Evolutionary conservation across 1,284 basidiomycete genomes (phyloP), one percentile per base, ranked within the genome.

Genomic region (Ceratobasidium sp.): DNA sequence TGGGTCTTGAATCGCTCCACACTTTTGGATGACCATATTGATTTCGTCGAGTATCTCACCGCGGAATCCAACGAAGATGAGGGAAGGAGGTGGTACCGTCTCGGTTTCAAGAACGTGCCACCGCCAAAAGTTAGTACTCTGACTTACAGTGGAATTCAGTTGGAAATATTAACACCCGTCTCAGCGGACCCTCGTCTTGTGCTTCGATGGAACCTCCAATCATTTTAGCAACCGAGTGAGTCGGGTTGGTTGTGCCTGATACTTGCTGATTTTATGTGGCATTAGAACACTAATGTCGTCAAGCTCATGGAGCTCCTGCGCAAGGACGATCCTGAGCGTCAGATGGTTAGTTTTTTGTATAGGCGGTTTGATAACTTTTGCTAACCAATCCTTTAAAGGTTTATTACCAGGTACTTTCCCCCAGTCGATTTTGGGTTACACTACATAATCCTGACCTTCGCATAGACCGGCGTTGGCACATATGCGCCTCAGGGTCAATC

Each of bases 161-260:
- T n/a, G n/a, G n/a, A n/a, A 1, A 35, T 20, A n/a, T 13, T 20
- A 15, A 45, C 13, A 3, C 4, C 40, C 17, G 12, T 1, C 40
- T 22, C 3, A 55, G 53, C 35, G 53, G 53, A 71, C 69, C 0
- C 55, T 73, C 15, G 56, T 73, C 20, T 49, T 73, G 27, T 73
- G 71, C 53, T 73, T 73, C 32, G 72, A 73, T 25, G 72, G 72
- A 4, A 73, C 72, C n/a, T 52, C 50, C 32, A 68, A 72, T 43
- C 42, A 70, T 1, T 73, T 70, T 40, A 52, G 68, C 49, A 52
- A 70, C 35, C 13, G 32, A 31, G 58, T 52, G 17, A 32, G 55
- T 20, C n/a, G n/a, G n/a, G n/a, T n/a, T n/a, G n/a, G n/a, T n/a
- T n/a, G n/a, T n/a, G n/a, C n/a, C n/a, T n/a, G n/a, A n/a, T n/a